Evolutionary conservation across 1,139 yeast genomes (phyloP), one percentile per base, ranked within the genome.

Genomic region (Taphrina pruni): DNA sequence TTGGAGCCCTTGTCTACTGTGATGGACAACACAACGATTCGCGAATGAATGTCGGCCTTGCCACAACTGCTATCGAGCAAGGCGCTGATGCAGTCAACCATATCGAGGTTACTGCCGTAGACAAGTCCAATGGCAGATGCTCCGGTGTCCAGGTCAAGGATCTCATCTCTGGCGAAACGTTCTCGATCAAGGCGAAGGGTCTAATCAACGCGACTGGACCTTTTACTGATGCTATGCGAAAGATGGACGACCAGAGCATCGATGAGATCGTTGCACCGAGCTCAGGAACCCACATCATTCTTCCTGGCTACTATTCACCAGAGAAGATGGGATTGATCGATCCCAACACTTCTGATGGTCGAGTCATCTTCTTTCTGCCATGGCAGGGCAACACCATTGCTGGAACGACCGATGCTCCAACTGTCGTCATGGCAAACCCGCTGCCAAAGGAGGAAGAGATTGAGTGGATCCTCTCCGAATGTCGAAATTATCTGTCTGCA

Each of bases 351-450:
- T 83, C 95, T 55, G 98, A 93, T 78, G 98, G 98, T 71, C 88
- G 98, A 81, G 98, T 93, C 71, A 90, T 93, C 89, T 93, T 93
- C 82, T 93, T 93, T 81, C 83, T 93, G 79, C 98, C 98, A 75
- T 93, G 98, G 98, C 97, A 92, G 82, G 97, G 97, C 17, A 90
- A 92, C 79, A 96, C 93, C 61, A 84, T 93, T 76, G 97, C 97
- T 72, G 98, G 98, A 78, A 93, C 98, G 71, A 93, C 98, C 71
- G 98, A 93, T 81, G 83, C 84, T 71, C 91, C 94, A 70, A 92
- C 96, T 70, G 88, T 84, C 73, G 75, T 81, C 62, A 77, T 77
- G 71, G 73, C 76, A 60, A 88, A 88, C 80, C 98, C 98, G 66
- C 83, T 86, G 69, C 97, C 98, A 56, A 82, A 88, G 61, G 97